A percentile compares a stretch with the other conserved stretches of the same genome.
These are phyloP conservation scores for Phytopythium aichiense DNA, from an alignment of 352 stramenopile species.

Conservation along the genomic window DNA sequence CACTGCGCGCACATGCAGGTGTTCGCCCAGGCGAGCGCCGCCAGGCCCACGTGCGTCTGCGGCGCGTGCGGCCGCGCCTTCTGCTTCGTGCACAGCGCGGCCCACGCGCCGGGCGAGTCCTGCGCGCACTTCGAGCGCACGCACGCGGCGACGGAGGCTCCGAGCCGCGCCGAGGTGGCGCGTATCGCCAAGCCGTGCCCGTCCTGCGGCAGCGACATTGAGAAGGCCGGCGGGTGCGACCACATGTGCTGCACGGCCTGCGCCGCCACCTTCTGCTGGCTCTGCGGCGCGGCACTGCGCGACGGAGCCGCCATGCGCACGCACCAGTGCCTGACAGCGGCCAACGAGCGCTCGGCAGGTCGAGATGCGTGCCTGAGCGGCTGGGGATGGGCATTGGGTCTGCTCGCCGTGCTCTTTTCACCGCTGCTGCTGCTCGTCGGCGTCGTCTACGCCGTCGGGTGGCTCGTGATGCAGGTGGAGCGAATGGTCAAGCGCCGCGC, in stretches of 20 bases:
- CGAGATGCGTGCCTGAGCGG: background rate
- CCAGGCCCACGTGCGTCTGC: slow-evolving; percentile 5
- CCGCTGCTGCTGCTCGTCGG: background rate
- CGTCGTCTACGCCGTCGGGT: background rate
- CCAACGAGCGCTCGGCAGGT: background rate
- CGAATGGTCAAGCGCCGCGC: background rate
- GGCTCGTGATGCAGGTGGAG: background rate
- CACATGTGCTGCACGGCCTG: slow-evolving; percentile 17
- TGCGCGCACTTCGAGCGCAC: slow-evolving; percentile 5
- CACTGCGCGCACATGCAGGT: slow-evolving; percentile 8
- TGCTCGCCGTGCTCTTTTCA: background rate
- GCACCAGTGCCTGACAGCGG: background rate
- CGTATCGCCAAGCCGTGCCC: slow-evolving; percentile 7
- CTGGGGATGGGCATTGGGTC: background rate
- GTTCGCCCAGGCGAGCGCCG: background rate
- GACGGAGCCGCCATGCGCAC: background rate
- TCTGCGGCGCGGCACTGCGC: slow-evolving; percentile 8
- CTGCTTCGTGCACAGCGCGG: slow-evolving; percentile 11
- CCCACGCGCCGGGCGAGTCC: slow-evolving; percentile 1
- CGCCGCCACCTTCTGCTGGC: slow-evolving; percentile 10
- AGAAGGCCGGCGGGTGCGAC: slow-evolving; percentile 15
- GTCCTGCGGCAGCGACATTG: slow-evolving; percentile 5
- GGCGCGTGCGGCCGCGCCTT: background rate
- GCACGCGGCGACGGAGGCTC: background rate
- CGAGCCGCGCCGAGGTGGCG: background rate